These are phyloP conservation scores for Massarina eburnea DNA, from an alignment of 2,329 filamentous ascomycete genomes.

Conservation along the genomic window DNA sequence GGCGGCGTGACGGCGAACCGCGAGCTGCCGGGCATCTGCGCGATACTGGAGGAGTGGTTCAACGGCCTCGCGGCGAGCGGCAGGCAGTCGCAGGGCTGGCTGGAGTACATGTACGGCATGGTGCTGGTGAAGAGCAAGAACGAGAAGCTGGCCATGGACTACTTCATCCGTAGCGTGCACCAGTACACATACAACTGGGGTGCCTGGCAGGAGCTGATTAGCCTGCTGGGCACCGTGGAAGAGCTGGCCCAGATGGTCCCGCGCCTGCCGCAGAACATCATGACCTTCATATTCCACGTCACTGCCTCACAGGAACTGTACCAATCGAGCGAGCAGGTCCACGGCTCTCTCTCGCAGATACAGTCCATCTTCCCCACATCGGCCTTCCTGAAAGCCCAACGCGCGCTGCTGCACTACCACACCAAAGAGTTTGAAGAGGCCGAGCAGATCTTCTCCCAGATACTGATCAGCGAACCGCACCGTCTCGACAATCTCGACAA, in stretches of 20 bases:
- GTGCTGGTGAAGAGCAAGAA: slow-evolving; percentile 89
- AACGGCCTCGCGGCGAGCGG: slow-evolving; percentile 60
- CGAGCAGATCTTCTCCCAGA: slow-evolving; percentile 65
- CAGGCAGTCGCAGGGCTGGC: slow-evolving; percentile 80
- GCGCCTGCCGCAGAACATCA: slow-evolving; percentile 83
- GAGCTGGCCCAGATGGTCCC: slow-evolving; percentile 75
- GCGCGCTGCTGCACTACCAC: slow-evolving; percentile 86
- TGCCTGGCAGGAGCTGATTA: slow-evolving; percentile 90
- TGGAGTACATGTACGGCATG: slow-evolving; percentile 91
- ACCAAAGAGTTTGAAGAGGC: slow-evolving; percentile 74
- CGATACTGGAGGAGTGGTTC: slow-evolving; percentile 81
- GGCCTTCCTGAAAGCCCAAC: slow-evolving; percentile 86
- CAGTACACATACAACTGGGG: slow-evolving; percentile 96
- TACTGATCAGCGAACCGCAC: slow-evolving; percentile 67
- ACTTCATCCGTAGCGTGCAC: slow-evolving; percentile 85
- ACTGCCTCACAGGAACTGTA: slow-evolving; percentile 91
- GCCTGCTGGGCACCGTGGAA: slow-evolving; percentile 75
- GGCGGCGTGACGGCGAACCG: slow-evolving; percentile 82
- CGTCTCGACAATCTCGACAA: slow-evolving; percentile 89
- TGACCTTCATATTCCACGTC: slow-evolving; percentile 91
- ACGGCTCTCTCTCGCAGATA: slow-evolving; percentile 74
- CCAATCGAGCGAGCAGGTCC: slow-evolving; percentile 75
- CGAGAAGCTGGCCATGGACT: slow-evolving; percentile 79
- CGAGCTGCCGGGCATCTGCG: slow-evolving; percentile 74
- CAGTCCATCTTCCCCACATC: slow-evolving; percentile 83